Base-by-base conservation (phyloP, 495 filamentous ascomycete genomes). In the Stereocaulon alpinum region DNA sequence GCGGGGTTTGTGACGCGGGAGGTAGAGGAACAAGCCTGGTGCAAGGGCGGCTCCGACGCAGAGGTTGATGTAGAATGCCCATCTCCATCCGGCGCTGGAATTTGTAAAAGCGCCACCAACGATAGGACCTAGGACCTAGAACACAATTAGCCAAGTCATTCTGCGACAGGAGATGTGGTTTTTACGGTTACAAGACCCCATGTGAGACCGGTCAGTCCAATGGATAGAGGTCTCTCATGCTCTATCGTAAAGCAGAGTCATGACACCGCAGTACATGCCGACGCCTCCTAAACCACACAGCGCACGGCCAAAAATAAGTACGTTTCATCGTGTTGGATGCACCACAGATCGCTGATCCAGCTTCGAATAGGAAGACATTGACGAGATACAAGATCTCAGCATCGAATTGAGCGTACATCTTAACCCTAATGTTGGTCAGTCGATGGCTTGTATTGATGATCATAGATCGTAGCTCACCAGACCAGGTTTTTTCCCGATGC, bases 31-130 rank as follows among this genome's bases (percentile, higher is more conserved):
- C 61, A 79, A 86, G 40, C 80, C 71, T 0, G 84, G 85, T 0
- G 76, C 72, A 24, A 73, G 74, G 6, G 76, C 61, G 6, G 62
- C 84, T 12, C 77, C 80, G 22, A 88, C 69, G 41, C 72, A 66
- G 17, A 88, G 74, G 61, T 87, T 89, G 68, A 91, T 82, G 70
- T 87, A 91, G 66, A 89, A 89, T 24, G 81, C 81, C 84, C 82
- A 85, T 9, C 83, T 64, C 81, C 81, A 86, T 1, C 71, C 76
- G 18, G 77, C 76, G n/a, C 51, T 52, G 45, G 68, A 75, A 53
- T 78, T 74, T 22, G 75, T 72, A 61, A 89, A 88, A 5, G 77
- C 79, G 29, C 83, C 85, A 4, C 85, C 84, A 47, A 88, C 70
- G 58, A 86, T 67, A 12, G 83, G 85, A 4, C 82, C 84, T 0